Base-by-base conservation (phyloP, 1,139 yeast species). In the Saccharomycopsis hybrid region DNA sequence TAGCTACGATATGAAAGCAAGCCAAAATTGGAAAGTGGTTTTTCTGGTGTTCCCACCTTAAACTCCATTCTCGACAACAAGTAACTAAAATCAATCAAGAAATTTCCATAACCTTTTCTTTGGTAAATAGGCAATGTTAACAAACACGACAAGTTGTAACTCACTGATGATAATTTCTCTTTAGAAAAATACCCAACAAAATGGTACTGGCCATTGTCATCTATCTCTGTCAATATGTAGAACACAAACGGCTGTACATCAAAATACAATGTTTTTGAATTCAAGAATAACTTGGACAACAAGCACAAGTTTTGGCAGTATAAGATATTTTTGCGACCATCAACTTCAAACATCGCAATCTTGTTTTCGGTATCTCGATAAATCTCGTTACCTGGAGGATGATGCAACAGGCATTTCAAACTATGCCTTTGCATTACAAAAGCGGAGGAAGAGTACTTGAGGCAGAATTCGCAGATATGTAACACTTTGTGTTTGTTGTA, bases 301-400 rank as follows among this genome's bases (percentile, higher is more conserved):
- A 92, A 70, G 72, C 97, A 92, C 55, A 94, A 72, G 64, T 92
- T 94, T 57, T 98, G 78, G 66, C 98, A 92, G 97, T 97, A 92
- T 0, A 96, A 85, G 54, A 97, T 72, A 66, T 92, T 98, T 58
- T 86, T 85, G 54, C 97, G 74, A 3, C 98, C 99, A 64, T 92
- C 99, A 54, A 92, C 89, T 65, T 92, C 99, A 75, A 92, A 92
- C 63, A 92, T 90, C 39, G 88, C 81, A 36, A 84, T 80, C 72
- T 78, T 57, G 69, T 82, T 43, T 57, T 77, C 74, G 13, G 78
- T 87, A 64, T 94, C 98, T 50, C 98, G 72, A 65, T 92, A 92
- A 24, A 92, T 90, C 63, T 92, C 98, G 67, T 92, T 92, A 0
- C 99, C 99, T 0, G 99, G 98, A 0, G 99, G 99, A 61, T 92